phyloP scores from a whole-genome alignment of 2,329 filamentous ascomycete genomes.

The Calonectria pauciramosa region DNA sequence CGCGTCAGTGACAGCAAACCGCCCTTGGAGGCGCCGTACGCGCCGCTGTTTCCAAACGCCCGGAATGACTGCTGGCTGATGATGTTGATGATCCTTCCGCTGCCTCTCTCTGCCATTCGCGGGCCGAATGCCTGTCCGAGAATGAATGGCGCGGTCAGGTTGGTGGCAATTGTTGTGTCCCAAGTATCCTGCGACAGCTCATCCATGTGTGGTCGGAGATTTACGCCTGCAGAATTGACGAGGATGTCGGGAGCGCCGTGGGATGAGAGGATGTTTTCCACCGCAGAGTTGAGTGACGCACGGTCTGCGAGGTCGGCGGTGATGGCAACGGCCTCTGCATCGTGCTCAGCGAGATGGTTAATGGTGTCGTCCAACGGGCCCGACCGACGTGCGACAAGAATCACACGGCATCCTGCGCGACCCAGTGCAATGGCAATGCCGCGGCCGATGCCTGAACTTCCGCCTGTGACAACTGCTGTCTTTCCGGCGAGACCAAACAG shows the following conservation, averaged over 20 bases:
- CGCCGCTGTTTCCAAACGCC: slow-evolving; percentile 50
- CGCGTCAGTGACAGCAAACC: slow-evolving; percentile 49
- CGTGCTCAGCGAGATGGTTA: slow-evolving; percentile 39
- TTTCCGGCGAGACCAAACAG: slow-evolving; percentile 49
- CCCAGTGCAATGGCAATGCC: slow-evolving; percentile 49
- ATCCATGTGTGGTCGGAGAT: slow-evolving; percentile 48
- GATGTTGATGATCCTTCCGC: slow-evolving; percentile 52
- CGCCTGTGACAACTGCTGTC: slow-evolving; percentile 50
- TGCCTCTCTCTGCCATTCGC: slow-evolving; percentile 47
- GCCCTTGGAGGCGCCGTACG: slow-evolving; percentile 50
- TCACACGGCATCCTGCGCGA: slow-evolving; percentile 47
- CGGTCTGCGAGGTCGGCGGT: slow-evolving; percentile 35
- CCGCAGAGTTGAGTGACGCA: slow-evolving; percentile 28
- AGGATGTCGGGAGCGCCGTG: slow-evolving; percentile 49
- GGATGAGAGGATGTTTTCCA: slow-evolving; percentile 36
- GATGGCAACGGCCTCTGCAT: slow-evolving; percentile 42
- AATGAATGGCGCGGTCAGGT: slow-evolving; percentile 50
- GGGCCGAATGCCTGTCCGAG: slow-evolving; percentile 51
- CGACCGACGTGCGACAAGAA: slow-evolving; percentile 48
- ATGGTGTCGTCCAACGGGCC: slow-evolving; percentile 42
- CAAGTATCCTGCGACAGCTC: slow-evolving; percentile 45
- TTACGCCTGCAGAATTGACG: slow-evolving; percentile 50
- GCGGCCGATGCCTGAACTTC: slow-evolving; percentile 52
- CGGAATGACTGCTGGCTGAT: slow-evolving; percentile 50
- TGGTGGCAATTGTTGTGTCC: slow-evolving; percentile 49